A percentile compares a stretch with the other conserved stretches of the same genome.
These are phyloP conservation scores for Fusarium penzigii DNA, from an alignment of 2,329 filamentous ascomycete species.

Conservation along the genomic window DNA sequence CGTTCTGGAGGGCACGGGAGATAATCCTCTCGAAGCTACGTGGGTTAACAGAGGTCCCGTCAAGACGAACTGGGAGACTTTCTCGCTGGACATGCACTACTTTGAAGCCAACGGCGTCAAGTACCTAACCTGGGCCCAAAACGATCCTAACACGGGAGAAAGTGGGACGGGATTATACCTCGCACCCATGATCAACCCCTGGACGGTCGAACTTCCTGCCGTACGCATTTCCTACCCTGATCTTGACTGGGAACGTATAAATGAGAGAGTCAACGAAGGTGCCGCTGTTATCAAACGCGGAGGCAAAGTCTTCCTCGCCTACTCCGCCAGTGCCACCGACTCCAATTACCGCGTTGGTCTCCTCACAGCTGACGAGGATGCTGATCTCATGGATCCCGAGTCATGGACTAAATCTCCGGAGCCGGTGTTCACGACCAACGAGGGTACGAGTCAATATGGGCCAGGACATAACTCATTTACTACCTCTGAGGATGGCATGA, in stretches of 20 bases:
- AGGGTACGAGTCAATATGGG: neutral
- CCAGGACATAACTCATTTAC: neutral
- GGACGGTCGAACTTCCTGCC: neutral
- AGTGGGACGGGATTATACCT: neutral
- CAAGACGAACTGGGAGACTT: neutral
- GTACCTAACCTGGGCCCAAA: neutral
- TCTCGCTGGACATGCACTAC: neutral
- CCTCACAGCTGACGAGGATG: neutral
- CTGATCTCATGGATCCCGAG: neutral
- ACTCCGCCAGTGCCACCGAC: neutral
- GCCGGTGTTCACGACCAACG: neutral
- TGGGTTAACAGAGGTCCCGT: neutral
- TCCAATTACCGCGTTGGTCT: neutral
- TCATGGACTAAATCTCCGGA: neutral
- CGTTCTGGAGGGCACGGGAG: neutral
- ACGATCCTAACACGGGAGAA: neutral
- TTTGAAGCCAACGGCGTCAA: neutral
- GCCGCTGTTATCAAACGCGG: neutral
- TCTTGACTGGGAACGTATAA: neutral
- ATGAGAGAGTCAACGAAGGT: neutral
- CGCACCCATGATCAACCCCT: neutral
- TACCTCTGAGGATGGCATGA: neutral
- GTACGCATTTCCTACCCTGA: neutral
- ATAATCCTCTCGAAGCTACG: neutral
- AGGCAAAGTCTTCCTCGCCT: neutral